phyloP scores from a whole-genome alignment of 106 monocot genomes.

The Hemerocallis citrina region DNA sequence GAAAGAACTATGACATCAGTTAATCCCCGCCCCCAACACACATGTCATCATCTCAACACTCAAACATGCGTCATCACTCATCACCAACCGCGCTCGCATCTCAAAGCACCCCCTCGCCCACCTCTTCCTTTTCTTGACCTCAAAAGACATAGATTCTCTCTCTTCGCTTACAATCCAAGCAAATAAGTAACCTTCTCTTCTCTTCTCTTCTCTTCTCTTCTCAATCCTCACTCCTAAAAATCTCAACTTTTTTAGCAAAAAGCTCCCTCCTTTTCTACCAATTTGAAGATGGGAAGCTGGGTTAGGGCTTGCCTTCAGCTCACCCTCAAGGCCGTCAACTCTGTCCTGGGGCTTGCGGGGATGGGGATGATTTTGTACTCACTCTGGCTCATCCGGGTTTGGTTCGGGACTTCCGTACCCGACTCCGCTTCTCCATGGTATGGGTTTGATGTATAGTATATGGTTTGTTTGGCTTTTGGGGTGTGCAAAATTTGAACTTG shows the following conservation, averaged over 20 bases:
- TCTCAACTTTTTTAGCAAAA: background rate
- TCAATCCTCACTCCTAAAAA: background rate
- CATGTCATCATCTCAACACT: no score
- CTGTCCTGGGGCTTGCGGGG: conserved; percentile 62
- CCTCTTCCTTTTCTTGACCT: background rate
- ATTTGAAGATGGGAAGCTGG: conserved; percentile 4
- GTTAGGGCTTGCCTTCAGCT: conserved; percentile 44
- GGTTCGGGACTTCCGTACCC: background rate
- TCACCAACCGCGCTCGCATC: no score
- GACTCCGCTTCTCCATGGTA: conserved; percentile 5
- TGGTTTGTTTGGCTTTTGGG: no score
- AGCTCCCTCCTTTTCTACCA: background rate
- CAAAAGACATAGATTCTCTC: no score
- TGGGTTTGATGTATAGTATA: no score
- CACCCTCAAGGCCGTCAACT: conserved; percentile 68
- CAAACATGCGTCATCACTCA: no score
- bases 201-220: background rate
- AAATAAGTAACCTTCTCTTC: background rate
- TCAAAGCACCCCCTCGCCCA: no score
- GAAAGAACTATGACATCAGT: no score
- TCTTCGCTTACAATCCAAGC: background rate
- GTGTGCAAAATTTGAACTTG: no score
- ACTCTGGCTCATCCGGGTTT: conserved; percentile 67
- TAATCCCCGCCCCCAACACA: no score
- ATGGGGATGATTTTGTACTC: conserved; percentile 80